A percentile compares a stretch with the other conserved stretches of the same genome.
Conservation (phyloP, 2,329 filamentous ascomycete species). For the Sarocladiaceae sp. region DNA sequence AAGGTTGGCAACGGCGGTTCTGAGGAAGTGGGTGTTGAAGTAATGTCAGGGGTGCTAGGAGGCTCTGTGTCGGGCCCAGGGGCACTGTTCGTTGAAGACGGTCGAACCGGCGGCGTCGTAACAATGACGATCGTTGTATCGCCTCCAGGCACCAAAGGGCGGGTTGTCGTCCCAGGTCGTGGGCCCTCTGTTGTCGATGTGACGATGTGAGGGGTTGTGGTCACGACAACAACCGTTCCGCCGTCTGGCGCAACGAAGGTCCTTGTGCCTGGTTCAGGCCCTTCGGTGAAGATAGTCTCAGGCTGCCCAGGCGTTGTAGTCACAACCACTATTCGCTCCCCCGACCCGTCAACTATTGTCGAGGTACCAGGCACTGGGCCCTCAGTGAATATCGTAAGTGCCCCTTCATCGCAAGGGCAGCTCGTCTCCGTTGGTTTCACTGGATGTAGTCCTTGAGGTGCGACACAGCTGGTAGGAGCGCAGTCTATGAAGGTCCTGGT, state of each 20-base stretch:
- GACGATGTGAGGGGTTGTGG: not conserved
- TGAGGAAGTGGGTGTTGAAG: not conserved
- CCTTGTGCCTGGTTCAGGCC: not conserved
- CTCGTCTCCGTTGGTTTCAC: not conserved
- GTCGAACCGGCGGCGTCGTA: not conserved
- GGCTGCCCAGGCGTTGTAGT: not conserved
- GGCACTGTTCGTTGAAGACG: not conserved
- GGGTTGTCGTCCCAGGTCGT: not conserved
- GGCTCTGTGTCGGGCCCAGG: not conserved
- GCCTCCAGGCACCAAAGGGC: not conserved
- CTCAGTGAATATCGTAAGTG: not conserved
- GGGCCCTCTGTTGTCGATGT: not conserved
- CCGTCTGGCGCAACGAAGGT: not conserved
- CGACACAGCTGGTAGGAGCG: not conserved
- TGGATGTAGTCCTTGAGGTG: not conserved
- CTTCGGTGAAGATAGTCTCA: not conserved
- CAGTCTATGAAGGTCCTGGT: not conserved
- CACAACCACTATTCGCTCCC: not conserved
- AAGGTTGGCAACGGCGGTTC: not conserved
- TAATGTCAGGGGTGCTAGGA: not conserved
- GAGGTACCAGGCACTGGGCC: not conserved
- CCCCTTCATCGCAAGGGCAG: not conserved
- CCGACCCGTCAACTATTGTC: not conserved
- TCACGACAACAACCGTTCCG: not conserved
- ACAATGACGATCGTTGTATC: not conserved